Percentiles rank a stretch among this genome's conserved stretches.
Conservation (phyloP, 140 eudicot species). For the Bidens hawaiensis region DNA sequence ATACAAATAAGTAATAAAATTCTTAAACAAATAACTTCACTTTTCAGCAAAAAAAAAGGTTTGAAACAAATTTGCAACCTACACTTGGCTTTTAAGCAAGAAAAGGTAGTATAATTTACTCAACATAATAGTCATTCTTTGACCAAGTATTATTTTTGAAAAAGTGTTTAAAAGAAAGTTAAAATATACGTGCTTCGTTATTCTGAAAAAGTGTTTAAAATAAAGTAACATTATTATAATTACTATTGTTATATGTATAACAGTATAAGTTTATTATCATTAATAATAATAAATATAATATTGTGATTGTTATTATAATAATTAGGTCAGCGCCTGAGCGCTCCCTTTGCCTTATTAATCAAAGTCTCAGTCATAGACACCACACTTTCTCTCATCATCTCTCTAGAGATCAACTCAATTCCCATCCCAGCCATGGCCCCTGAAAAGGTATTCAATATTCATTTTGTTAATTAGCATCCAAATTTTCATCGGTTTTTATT, state of each 20-base stretch:
- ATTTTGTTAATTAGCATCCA: background rate
- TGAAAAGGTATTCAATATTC: constrained; percentile 26
- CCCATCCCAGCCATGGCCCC: constrained; percentile 30
- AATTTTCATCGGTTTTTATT: background rate
- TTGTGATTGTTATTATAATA: too few species aligned
- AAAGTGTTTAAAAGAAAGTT: too few species aligned
- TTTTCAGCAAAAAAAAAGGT: background rate
- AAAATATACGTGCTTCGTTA: background rate
- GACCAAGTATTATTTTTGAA: background rate
- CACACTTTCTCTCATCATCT: constrained; percentile 22
- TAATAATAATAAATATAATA: too few species aligned
- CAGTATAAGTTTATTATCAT: too few species aligned
- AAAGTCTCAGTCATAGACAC: constrained; percentile 15
- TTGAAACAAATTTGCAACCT: background rate
- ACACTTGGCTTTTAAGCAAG: constrained; percentile 3
- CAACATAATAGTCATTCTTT: background rate
- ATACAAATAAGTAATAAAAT: too few species aligned
- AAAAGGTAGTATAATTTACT: background rate
- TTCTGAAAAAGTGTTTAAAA: background rate
- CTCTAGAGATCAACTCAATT: background rate
- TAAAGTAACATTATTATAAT: too few species aligned
- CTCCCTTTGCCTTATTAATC: constrained; percentile 27
- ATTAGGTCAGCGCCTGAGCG: constrained; percentile 17
- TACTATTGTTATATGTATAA: too few species aligned
- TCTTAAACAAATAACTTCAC: background rate